A percentile compares a stretch with the other conserved stretches of the same genome.
Conservation (phyloP, 352 stramenopile species). For the Ophiocytium majus region DNA sequence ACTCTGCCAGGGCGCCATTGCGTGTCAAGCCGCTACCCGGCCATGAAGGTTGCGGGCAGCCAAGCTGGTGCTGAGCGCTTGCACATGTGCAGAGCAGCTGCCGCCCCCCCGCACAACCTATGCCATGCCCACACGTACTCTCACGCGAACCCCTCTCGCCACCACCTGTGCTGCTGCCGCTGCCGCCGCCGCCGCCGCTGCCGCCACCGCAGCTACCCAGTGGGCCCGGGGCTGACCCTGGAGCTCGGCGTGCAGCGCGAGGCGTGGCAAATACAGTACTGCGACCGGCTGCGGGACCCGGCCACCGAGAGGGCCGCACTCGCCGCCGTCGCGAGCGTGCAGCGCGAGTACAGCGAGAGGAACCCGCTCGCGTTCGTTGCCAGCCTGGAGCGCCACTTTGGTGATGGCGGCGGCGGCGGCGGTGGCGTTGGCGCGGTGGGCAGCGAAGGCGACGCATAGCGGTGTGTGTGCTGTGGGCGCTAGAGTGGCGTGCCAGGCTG, state of each 20-base stretch:
- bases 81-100: too few relatives aligned
- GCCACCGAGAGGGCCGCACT: background rate
- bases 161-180: too few relatives aligned
- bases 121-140: too few relatives aligned
- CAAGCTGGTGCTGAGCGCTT: too few relatives aligned
- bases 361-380: background rate
- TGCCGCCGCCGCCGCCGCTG: background rate
- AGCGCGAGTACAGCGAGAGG: background rate
- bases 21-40: too few relatives aligned
- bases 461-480: too few relatives aligned
- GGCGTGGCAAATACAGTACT: constrained; percentile 24
- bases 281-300: background rate
- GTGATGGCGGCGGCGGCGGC: background rate
- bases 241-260: constrained; percentile 5
- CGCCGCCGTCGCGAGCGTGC: background rate
- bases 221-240: background rate
- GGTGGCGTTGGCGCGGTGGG: background rate
- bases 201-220: background rate
- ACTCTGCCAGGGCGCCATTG: too few relatives aligned
- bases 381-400: background rate
- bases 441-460: background rate
- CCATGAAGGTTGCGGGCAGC: too few relatives aligned
- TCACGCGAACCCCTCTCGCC: too few relatives aligned
- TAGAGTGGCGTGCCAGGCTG: too few relatives aligned
- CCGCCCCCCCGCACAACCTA: too few relatives aligned